Conservation (phyloP, 805 yeast genomes). For the Limtongia smithiae region DNA sequence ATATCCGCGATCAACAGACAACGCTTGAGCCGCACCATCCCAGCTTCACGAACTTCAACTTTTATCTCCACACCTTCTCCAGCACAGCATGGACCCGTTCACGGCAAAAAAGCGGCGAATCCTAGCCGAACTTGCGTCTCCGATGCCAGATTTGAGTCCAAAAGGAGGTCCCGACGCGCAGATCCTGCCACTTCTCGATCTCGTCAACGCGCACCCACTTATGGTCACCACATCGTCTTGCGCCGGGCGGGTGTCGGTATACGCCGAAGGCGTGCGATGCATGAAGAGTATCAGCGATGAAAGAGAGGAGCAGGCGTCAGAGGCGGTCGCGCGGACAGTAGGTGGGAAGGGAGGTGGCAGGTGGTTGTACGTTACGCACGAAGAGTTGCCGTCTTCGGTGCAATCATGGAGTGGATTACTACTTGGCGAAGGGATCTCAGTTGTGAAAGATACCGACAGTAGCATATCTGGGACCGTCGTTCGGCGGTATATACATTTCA, state of each 20-base stretch:
- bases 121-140: conserved; percentile 15
- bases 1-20: too few relatives aligned
- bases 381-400: conserved; percentile 34
- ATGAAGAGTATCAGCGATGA: conserved; percentile 18
- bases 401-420: conserved; percentile 33
- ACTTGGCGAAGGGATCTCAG: conserved; percentile 32
- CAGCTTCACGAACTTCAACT: background rate
- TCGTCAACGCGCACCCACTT: conserved; percentile 59
- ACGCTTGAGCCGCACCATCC: too few relatives aligned
- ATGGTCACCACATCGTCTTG: conserved; percentile 88
- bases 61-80: too few relatives aligned
- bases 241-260: conserved; percentile 81
- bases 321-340: conserved; percentile 38
- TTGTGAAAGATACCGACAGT: background rate
- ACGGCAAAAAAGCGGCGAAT: conserved; percentile 12
- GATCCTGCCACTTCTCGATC: conserved; percentile 66
- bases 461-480: background rate
- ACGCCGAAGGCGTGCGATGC: conserved; percentile 69
- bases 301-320: background rate
- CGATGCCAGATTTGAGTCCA: conserved; percentile 61
- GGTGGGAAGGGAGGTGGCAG: conserved; percentile 87
- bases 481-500: conserved; percentile 59
- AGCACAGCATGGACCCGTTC: conserved; percentile 4
- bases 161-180: conserved; percentile 79
- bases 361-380: conserved; percentile 81